Percentiles rank a stretch among this genome's conserved stretches.
Conservation (phyloP, 441 rosid genomes). For the Monsonia emarginata region DNA sequence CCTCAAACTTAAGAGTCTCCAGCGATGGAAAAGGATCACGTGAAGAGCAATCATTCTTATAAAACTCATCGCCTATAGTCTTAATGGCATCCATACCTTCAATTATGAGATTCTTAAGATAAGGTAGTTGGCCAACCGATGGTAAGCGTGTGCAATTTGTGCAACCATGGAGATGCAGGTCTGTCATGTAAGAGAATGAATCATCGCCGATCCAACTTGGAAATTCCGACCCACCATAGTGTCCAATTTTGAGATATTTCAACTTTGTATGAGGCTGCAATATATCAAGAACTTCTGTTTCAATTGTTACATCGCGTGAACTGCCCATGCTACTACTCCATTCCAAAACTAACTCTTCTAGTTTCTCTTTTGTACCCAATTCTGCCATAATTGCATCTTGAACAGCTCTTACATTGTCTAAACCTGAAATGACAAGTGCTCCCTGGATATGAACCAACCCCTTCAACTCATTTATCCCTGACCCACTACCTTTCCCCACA, state of each 20-base stretch:
- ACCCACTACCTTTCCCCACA: too few species aligned
- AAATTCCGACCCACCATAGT: constrained; percentile 10
- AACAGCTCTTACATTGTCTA: constrained; percentile 14
- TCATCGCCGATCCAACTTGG: constrained; percentile 20
- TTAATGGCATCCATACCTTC: constrained; percentile 6
- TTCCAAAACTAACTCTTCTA: constrained; percentile 7
- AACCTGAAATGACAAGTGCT: too few species aligned
- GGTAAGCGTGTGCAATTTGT: constrained; percentile 9
- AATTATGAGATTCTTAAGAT: constrained; percentile 10
- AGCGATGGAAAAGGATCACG: constrained; percentile 6
- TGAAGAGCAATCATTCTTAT: constrained; percentile 2
- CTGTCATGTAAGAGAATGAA: background rate
- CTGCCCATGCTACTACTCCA: background rate
- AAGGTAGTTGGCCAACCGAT: constrained; percentile 21
- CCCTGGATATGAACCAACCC: too few species aligned
- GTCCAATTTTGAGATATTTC: constrained; percentile 6
- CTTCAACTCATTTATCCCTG: too few species aligned
- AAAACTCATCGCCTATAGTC: constrained; percentile 11
- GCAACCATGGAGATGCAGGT: background rate
- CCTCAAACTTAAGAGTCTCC: constrained; percentile 12
- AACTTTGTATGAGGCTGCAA: constrained; percentile 15
- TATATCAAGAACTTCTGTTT: constrained; percentile 7
- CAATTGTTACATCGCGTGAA: background rate
- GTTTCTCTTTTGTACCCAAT: constrained; percentile 8
- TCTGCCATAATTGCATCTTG: constrained; percentile 15